These are phyloP conservation scores for Hyaloraphidium curvatum DNA, from an alignment of 192 early-diverging fungal species.

Conservation along the genomic window DNA sequence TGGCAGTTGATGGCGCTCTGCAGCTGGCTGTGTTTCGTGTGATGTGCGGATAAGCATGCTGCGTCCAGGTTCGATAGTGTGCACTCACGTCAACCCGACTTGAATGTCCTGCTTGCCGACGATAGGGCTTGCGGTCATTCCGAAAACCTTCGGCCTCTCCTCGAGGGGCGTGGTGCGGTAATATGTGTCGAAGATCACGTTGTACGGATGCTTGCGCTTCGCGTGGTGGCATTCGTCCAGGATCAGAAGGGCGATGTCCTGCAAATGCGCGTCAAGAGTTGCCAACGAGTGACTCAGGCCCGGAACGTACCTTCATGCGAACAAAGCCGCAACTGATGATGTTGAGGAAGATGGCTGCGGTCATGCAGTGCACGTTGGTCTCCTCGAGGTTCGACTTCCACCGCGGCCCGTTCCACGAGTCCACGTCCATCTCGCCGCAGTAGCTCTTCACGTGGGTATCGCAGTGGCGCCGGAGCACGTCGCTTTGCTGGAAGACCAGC, in stretches of 20 bases:
- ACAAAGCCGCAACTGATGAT: constrained; percentile 49
- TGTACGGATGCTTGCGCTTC: constrained; percentile 49
- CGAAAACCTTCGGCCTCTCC: constrained; percentile 60
- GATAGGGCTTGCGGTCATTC: constrained; percentile 59
- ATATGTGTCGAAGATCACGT: constrained; percentile 65
- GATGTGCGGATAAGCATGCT: too few relatives aligned
- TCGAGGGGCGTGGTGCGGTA: constrained; percentile 29
- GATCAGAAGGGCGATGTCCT: constrained; percentile 59
- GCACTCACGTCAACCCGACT: too few relatives aligned
- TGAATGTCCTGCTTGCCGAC: too few relatives aligned
- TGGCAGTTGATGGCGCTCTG: too few relatives aligned
- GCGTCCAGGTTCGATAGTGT: too few relatives aligned
- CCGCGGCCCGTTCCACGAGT: constrained; percentile 30
- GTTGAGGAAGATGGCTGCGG: constrained; percentile 67
- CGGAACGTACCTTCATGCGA: constrained; percentile 17
- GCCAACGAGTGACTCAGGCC: not conserved
- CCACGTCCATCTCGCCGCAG: constrained; percentile 45
- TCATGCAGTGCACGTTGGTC: constrained; percentile 65
- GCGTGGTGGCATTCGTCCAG: constrained; percentile 94
- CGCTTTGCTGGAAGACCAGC: constrained; percentile 67
- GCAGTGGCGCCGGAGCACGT: constrained; percentile 52
- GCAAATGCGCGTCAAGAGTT: not conserved
- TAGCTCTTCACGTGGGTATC: constrained; percentile 34
- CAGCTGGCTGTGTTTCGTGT: too few relatives aligned
- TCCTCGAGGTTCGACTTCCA: constrained; percentile 40